phyloP scores from a whole-genome alignment of 2,329 filamentous ascomycete genomes.

The Diaporthe citri region DNA sequence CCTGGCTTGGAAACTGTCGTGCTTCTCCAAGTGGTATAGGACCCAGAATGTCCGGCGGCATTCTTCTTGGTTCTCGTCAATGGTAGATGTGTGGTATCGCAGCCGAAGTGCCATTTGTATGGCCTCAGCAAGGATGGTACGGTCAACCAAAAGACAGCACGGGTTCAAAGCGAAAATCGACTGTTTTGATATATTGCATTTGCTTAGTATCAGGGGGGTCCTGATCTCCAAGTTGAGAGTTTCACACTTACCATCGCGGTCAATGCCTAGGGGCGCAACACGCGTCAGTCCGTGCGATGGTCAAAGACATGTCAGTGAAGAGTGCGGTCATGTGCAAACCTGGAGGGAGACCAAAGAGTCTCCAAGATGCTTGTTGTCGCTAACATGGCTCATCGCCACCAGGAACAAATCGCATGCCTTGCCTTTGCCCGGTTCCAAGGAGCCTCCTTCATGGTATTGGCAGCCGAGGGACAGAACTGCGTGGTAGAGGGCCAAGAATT shows the following conservation, averaged over 20 bases:
- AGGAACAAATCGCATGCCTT: not conserved
- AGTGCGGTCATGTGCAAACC: not conserved
- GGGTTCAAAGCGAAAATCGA: not conserved
- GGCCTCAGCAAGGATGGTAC: not conserved
- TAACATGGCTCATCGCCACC: not conserved
- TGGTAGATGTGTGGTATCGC: not conserved
- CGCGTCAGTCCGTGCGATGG: not conserved
- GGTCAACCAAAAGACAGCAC: not conserved
- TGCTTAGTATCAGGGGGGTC: not conserved
- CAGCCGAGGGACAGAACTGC: not conserved
- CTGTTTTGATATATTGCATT: not conserved
- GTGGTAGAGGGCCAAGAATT: not conserved
- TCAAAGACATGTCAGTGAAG: not conserved
- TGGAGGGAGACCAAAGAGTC: not conserved
- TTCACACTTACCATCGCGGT: not conserved
- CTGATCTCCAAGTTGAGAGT: not conserved
- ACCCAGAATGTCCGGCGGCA: not conserved
- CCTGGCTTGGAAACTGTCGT: not conserved
- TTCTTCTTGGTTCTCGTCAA: not conserved
- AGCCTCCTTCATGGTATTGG: not conserved
- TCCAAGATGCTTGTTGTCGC: not conserved
- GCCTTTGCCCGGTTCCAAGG: not conserved
- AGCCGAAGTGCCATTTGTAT: not conserved
- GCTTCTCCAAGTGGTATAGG: not conserved
- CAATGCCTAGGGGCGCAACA: not conserved